These are phyloP conservation scores for Saccharomyces hybrid DNA, from an alignment of 1,139 yeast genomes.

Conservation along the genomic window DNA sequence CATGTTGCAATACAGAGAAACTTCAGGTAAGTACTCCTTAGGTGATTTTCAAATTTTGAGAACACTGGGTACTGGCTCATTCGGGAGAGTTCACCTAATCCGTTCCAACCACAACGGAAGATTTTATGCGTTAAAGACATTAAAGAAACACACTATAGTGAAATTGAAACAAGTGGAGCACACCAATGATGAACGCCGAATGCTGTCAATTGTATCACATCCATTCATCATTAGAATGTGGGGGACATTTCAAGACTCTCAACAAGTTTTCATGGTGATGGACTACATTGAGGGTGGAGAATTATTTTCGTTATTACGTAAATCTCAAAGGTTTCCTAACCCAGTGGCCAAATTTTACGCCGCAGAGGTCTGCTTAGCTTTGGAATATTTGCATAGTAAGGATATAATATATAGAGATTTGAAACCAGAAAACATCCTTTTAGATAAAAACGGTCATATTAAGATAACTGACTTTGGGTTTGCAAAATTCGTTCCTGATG, in stretches of 20 bases:
- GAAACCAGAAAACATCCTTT: conserved; percentile 88
- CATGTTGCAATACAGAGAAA: conserved; percentile 40
- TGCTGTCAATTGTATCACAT: conserved; percentile 85
- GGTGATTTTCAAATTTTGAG: conserved; percentile 83
- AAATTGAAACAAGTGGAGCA: conserved; percentile 96
- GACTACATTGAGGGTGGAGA: conserved; percentile 98
- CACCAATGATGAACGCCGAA: conserved; percentile 89
- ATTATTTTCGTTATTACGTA: conserved; percentile 74
- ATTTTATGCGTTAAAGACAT: conserved; percentile 85
- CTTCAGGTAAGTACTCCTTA: conserved; percentile 82
- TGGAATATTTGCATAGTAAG: conserved; percentile 83
- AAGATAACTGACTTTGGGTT: conserved; percentile 93
- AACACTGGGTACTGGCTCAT: conserved; percentile 93
- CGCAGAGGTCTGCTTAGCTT: conserved; percentile 86
- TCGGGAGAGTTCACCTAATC: conserved; percentile 91
- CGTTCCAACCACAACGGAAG: conserved; percentile 87
- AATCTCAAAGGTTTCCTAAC: conserved; percentile 87
- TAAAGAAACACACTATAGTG: conserved; percentile 82
- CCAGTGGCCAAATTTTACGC: conserved; percentile 97
- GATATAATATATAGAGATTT: conserved; percentile 90
- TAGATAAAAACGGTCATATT: conserved; percentile 89
- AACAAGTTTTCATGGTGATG: conserved; percentile 89
- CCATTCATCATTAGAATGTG: conserved; percentile 93
- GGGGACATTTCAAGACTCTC: conserved; percentile 94
- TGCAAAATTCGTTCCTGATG: conserved; percentile 90